A percentile compares a stretch with the other conserved stretches of the same genome.
Evolutionary conservation across 306 rosid species (phyloP).

Genomic region (Vigna unguiculata): DNA sequence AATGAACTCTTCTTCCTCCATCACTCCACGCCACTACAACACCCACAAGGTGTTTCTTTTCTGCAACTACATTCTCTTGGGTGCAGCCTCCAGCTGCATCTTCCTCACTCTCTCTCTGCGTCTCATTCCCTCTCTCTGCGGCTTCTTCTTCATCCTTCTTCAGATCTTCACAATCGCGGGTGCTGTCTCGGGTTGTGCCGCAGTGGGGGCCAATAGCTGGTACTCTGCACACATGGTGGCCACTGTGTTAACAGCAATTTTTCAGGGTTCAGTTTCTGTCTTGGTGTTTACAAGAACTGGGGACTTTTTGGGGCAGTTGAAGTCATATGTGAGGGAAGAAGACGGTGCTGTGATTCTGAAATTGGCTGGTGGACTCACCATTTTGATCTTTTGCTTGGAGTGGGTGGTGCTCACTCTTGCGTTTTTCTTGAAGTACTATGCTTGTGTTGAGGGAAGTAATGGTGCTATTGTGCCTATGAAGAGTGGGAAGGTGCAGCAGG

Average conservation of each 20-base stretch:
- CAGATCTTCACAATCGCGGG: conserved; percentile 75
- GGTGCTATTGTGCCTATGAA: conserved; percentile 43
- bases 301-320: conserved; percentile 67
- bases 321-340: conserved; percentile 84
- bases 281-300: conserved; percentile 69
- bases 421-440: conserved; percentile 78
- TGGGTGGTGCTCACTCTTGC: conserved; percentile 89
- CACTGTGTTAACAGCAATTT: conserved; percentile 78
- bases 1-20: conserved; percentile 1
- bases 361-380: conserved; percentile 76
- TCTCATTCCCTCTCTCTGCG: conserved; percentile 78
- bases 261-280: conserved; percentile 85
- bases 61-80: conserved; percentile 86
- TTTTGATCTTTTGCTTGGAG: conserved; percentile 80
- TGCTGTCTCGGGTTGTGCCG: conserved; percentile 79
- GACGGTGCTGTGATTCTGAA: conserved; percentile 78
- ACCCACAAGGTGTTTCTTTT: conserved; percentile 80
- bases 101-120: conserved; percentile 94
- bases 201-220: conserved; percentile 68
- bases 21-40: conserved; percentile 55
- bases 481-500: conserved; percentile 79
- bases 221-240: conserved; percentile 86
- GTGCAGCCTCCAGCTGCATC: conserved; percentile 94
- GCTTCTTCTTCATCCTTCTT: conserved; percentile 85
- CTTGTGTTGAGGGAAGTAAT: conserved; percentile 53